Base-by-base conservation (phyloP, 495 filamentous ascomycete genomes). In the Trichoderma gamsii region DNA sequence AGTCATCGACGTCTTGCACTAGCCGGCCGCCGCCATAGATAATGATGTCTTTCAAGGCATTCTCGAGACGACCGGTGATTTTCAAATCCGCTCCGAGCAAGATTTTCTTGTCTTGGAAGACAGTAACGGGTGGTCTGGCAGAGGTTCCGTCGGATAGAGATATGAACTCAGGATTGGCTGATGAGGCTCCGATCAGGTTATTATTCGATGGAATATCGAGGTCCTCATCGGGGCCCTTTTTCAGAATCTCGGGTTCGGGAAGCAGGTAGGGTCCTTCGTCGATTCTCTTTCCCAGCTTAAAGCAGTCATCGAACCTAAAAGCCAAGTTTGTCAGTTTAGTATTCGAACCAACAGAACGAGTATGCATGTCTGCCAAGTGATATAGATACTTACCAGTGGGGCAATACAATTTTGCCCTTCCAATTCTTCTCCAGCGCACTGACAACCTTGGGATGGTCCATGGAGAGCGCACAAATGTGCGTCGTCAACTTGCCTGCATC, bases 291-390 rank as follows among this genome's bases (percentile, higher is more conserved):
- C 93, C 92, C 59, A 99, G 86, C 76, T 90, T 92, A 43, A 99
- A 84, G 75, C 95, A 99, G 73, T 97, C 94, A 71, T 98, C 95
- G 73, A 99, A 97, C 91, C 91, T 94, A 65, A 29, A 29, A 11
- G 43, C 21, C 11, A 51, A 52, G 8, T 18, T 63, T 13, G 67
- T 81, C 70, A 81, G 75, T 66, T 49, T 64, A 16, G 61, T 35
- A 29, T 6, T 59, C 25, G 69, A 51, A 21, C 9, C 67, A 2
- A 49, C 23, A 56, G 63, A 63, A 65, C 25, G 27, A 35, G 4
- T 4, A 43, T 43, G 16, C 6, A 32, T 2, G 4, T n/a, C 49
- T n/a, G 6, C 4, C 1, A 25, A 49, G 35, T 49, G 44, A 15
- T 52, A 1, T 4, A 29, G 7, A 70, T 29, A 66, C 82, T 72